Evolutionary conservation across 2,329 filamentous ascomycete species (phyloP), one percentile per base, ranked within the genome.

Genomic region (Diplodia scrobiculata): DNA sequence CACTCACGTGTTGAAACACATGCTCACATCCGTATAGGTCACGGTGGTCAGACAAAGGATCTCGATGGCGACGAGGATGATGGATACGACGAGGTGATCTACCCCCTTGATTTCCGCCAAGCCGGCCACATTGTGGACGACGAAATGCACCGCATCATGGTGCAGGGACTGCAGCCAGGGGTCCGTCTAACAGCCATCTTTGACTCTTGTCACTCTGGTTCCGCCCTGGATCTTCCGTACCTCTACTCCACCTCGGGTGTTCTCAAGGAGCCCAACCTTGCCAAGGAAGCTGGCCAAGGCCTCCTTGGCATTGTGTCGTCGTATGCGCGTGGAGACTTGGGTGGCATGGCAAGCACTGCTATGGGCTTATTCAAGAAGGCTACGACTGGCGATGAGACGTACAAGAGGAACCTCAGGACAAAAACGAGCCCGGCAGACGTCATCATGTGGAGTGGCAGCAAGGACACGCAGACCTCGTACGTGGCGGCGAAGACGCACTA

Each of bases 361-460:
- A 87, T 94, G 76, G 87, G 87, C 53, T 86, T 98, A 74, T 87
- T 96, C 79, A 97, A 97, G 83, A 91, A 92, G 75, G 92, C 92
- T 19, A 90, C 91, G 25, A 86, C 81, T 68, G 93, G 93, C 70
- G 88, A 95, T 71, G 87, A 89, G 41, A 89, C 89, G 19, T 89
- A 92, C 78, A 85, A 96, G 79, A 88, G 87, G 76, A 91, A 93
- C 69, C 84, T 91, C 75, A 86, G 90, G 70, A 98, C 94, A 50
- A 96, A 96, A 81, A 98, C 95, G 17, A 95, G 90, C 65, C 89
- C 93, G 1, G 95, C 95, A 48, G 95, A 99, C 78, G 95, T 99
- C 36, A 87, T 99, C 76, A 96, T 97, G 91, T 97, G 93, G 90
- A 96, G 91, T 68, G 95, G 95, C 66, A 96, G 91, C 81, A 97